Evolutionary conservation across 2,329 filamentous ascomycete genomes (phyloP), one percentile per base, ranked within the genome.

Genomic region (Cercospora sp.): DNA sequence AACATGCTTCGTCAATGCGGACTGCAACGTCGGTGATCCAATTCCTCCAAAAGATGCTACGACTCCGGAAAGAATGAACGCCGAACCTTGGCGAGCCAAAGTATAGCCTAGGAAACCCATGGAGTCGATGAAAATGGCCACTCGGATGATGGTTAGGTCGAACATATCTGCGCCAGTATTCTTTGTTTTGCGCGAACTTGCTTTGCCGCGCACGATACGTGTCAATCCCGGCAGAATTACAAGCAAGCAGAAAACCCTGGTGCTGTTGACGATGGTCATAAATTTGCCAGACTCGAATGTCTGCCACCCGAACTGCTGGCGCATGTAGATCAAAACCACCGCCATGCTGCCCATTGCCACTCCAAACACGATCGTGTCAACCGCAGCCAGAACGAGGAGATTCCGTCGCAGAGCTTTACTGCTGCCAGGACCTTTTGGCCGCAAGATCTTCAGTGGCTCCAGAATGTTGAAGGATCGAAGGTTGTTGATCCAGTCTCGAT

Each of bases 1-100:
- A 0, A 98, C 90, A 78, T 98, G 95, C 77, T 97, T 98, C 20
- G 93, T 97, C 61, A 97, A 82, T 0, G 91, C 87, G 1, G 91
- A 90, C 76, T 96, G 93, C 60, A 96, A 84, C 0, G 92, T 95
- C 1, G 95, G 94, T 39, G 90, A 90, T 0, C 91, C 94, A 57
- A 98, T 89, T 1, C 94, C 94, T 26, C 94, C 94, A 45, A 96
- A 81, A 0, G 92, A 86, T 1, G 92, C 90, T 18, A 94, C 74
- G 55, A 92, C 83, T 59, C 92, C 94, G 18, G 89, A 90, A 0
- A 88, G 70, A 3, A 92, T 85, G 78, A 97, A 95, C 0, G 91
- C 72, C 0, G 82, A 79, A 3, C 88, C 86, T 1, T 83, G 85
- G 1, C 86, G 85, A 0, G 89, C 86, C 57, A 93, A 79, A 0